Conservation (phyloP, 345 rosid species). For the Combretum micranthum region DNA sequence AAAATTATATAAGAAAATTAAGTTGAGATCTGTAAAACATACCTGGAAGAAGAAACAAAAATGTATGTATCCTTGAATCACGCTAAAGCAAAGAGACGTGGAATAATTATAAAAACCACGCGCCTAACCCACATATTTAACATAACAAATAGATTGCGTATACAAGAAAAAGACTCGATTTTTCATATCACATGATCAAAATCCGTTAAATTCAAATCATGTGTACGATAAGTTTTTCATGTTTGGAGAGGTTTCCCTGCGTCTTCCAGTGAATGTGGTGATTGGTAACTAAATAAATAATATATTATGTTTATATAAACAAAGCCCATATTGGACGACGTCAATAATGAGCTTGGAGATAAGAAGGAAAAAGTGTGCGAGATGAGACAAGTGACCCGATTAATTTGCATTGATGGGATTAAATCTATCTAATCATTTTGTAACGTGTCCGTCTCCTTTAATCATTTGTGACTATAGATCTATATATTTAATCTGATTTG, state of each 20-base stretch:
- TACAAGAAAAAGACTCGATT: slow-evolving; percentile 8
- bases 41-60: too few species aligned
- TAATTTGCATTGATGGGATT: too few species aligned
- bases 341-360: slow-evolving; percentile 2
- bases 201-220: background rate
- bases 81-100: slow-evolving; percentile 5
- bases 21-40: too few species aligned
- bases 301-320: slow-evolving; percentile 1
- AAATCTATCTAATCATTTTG: too few species aligned
- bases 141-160: slow-evolving; percentile 9
- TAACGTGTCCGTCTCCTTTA: too few species aligned
- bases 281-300: slow-evolving; percentile 2
- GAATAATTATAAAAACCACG: background rate
- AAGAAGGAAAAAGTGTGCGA: background rate
- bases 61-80: slow-evolving; percentile 1
- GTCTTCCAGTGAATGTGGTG: background rate
- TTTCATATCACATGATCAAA: background rate
- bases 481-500: too few species aligned
- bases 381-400: too few species aligned
- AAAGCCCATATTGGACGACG: background rate
- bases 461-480: too few species aligned
- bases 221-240: background rate
- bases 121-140: background rate
- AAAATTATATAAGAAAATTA: too few species aligned
- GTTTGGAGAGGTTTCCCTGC: too few species aligned